A percentile compares a stretch with the other conserved stretches of the same genome.
Conservation (phyloP, 176 grass and related monocot genomes). For the Carex myosuroides region DNA sequence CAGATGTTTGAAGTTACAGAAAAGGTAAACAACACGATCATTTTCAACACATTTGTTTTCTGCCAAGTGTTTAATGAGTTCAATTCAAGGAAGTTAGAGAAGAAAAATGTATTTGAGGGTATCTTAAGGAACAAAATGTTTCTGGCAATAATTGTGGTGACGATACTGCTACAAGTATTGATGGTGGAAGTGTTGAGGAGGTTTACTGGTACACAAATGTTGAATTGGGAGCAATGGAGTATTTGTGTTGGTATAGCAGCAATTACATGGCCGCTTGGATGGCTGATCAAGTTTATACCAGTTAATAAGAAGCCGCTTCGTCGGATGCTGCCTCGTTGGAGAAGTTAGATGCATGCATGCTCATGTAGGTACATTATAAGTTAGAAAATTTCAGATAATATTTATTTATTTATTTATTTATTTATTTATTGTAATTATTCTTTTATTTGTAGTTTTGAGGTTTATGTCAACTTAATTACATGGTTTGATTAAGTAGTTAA, state of each 20-base stretch:
- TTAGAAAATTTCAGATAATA: background rate
- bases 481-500: background rate
- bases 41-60: conserved; percentile 88
- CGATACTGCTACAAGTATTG: conserved; percentile 49
- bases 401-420: background rate
- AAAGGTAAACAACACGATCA: conserved; percentile 58
- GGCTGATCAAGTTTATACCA: conserved; percentile 62
- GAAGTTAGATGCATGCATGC: background rate
- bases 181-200: conserved; percentile 83
- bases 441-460: background rate
- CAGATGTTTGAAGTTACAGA: conserved; percentile 25
- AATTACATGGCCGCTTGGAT: conserved; percentile 73
- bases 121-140: conserved; percentile 64
- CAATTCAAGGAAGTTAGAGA: conserved; percentile 67
- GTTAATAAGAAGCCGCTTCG: conserved; percentile 27
- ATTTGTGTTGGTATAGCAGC: conserved; percentile 56
- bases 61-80: conserved; percentile 98
- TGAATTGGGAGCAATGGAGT: conserved; percentile 54
- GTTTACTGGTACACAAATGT: conserved; percentile 75
- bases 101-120: conserved; percentile 69
- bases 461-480: background rate
- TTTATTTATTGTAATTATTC: background rate
- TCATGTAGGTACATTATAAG: background rate
- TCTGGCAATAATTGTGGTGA: conserved; percentile 53
- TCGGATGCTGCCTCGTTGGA: conserved; percentile 9